Conservation (phyloP, 1,284 basidiomycete genomes). For the Tilletia setariae region DNA sequence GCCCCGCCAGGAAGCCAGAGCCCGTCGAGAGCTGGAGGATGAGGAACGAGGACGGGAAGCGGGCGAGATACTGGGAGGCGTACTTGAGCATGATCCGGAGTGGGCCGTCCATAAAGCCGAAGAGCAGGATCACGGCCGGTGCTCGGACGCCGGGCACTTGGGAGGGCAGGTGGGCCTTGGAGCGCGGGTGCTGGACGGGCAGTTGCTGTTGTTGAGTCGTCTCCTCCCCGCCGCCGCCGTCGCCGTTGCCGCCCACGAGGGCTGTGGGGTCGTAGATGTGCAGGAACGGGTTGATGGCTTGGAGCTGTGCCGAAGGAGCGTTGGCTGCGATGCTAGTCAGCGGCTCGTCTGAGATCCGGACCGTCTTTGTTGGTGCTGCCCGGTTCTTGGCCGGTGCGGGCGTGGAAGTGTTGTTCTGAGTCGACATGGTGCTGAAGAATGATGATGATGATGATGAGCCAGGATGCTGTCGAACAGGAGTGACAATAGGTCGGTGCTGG, state of each 20-base stretch:
- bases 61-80: conserved; percentile 35
- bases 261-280: conserved; percentile 14
- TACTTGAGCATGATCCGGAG: conserved; percentile 46
- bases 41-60: conserved; percentile 42
- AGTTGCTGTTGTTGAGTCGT: no score
- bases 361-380: no score
- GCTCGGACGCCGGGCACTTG: conserved; percentile 3
- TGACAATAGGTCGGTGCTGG: no score
- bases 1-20: conserved; percentile 30
- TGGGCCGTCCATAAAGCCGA: conserved; percentile 51
- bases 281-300: not conserved
- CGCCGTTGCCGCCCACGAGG: not conserved
- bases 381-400: no score
- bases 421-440: no score
- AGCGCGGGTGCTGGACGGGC: no score
- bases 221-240: not conserved
- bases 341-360: no score
- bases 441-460: no score
- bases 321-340: not conserved
- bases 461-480: no score
- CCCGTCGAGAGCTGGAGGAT: conserved; percentile 42
- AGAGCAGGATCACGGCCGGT: conserved; percentile 29
- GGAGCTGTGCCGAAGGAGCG: not conserved
- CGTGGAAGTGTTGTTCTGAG: no score
- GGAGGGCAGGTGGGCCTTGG: not conserved